Conservation (phyloP, 2,329 filamentous ascomycete genomes). For the Fusarium sublunatum region DNA sequence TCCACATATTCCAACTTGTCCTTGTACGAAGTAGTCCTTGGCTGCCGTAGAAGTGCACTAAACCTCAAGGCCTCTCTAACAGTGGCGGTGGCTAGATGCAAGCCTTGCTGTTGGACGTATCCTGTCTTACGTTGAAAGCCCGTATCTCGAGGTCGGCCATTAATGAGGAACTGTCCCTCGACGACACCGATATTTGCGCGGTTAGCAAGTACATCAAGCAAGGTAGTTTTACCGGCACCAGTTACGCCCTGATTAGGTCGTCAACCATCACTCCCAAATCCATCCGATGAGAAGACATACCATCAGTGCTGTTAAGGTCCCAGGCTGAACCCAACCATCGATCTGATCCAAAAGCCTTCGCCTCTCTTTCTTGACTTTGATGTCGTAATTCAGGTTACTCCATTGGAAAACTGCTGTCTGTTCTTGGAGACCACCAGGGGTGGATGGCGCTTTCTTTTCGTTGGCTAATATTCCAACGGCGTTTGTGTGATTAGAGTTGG, state of each 20-base stretch:
- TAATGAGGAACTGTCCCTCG: conserved; percentile 73
- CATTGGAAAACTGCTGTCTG: conserved; percentile 68
- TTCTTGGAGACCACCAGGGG: background rate
- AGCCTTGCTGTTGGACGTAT: conserved; percentile 75
- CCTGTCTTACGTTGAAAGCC: conserved; percentile 77
- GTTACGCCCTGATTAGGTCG: conserved; percentile 46
- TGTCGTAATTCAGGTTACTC: conserved; percentile 77
- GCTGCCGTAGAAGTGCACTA: conserved; percentile 57
- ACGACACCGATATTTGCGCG: conserved; percentile 76
- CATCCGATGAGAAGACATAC: too few species aligned
- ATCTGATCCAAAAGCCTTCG: conserved; percentile 75
- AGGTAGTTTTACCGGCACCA: conserved; percentile 69
- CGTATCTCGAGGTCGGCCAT: conserved; percentile 70
- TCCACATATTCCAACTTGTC: conserved; percentile 64
- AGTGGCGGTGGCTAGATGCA: conserved; percentile 55
- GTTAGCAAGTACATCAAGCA: conserved; percentile 71
- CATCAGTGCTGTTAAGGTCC: conserved; percentile 76
- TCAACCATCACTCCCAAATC: too few species aligned
- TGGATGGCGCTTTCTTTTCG: too few species aligned
- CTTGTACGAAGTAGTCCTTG: conserved; percentile 51
- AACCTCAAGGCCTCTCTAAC: conserved; percentile 54
- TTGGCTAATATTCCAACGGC: too few species aligned
- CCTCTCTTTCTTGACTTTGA: conserved; percentile 71
- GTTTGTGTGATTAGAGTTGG: background rate
- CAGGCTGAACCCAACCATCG: conserved; percentile 79